Evolutionary conservation across 371 early-diverging fungal genomes (phyloP).

Genomic region (Mucor piriformis): DNA sequence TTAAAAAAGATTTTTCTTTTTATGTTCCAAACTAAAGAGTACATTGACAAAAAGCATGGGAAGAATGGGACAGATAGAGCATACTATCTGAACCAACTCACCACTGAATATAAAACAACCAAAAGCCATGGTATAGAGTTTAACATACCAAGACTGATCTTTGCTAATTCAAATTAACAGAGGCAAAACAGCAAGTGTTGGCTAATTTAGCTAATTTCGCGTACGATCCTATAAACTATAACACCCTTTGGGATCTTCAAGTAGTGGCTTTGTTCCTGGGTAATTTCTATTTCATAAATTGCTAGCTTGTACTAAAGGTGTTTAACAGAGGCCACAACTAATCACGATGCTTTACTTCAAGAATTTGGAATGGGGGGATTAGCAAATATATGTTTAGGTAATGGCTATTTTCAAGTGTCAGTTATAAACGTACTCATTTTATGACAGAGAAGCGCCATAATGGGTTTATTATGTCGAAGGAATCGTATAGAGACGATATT

Average conservation of each 20-base stretch:
- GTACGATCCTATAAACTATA: conserved; percentile 63
- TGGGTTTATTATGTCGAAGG: conserved; percentile 36
- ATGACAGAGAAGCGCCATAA: conserved; percentile 41
- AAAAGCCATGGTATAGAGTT: conserved; percentile 29
- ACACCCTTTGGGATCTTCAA: conserved; percentile 48
- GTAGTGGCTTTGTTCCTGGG: conserved; percentile 51
- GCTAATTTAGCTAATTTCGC: conserved; percentile 68
- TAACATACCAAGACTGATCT: neutral
- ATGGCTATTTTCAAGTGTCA: neutral
- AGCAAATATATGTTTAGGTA: conserved; percentile 56
- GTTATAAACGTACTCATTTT: neutral
- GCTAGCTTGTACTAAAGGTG: neutral
- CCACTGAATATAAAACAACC: conserved; percentile 43
- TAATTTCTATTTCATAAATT: conserved; percentile 20
- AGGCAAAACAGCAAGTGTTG: conserved; percentile 55
- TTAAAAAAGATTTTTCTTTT: neutral
- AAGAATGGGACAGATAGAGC: conserved; percentile 22
- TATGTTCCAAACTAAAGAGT: conserved; percentile 32
- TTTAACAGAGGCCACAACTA: conserved; percentile 28
- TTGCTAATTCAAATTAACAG: conserved; percentile 26
- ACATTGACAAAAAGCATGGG: conserved; percentile 28
- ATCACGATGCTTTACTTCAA: conserved; percentile 35
- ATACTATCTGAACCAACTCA: conserved; percentile 40
- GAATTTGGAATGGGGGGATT: conserved; percentile 60
- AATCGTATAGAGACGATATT: conserved; percentile 21